Conservation (phyloP, 2,329 filamentous ascomycete species). For the Alternaria sp. region DNA sequence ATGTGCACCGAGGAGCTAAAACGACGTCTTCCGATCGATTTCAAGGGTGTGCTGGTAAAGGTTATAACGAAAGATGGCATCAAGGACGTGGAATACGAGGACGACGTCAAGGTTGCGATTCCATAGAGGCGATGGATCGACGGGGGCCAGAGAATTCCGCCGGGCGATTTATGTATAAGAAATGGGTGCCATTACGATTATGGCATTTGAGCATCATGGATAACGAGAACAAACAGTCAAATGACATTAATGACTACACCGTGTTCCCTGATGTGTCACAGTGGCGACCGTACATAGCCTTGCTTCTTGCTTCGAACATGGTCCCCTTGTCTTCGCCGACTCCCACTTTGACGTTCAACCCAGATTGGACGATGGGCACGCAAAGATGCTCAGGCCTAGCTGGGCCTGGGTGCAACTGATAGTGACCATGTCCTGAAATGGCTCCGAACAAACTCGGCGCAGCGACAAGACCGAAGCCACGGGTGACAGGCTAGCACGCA, state of each 20-base stretch:
- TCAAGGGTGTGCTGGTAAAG: conserved; percentile 96
- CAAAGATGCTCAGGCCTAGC: not conserved
- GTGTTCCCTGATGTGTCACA: not conserved
- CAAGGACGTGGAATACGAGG: conserved; percentile 82
- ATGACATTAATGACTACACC: conserved; percentile 1
- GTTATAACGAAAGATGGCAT: conserved; percentile 95
- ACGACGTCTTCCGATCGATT: conserved; percentile 95
- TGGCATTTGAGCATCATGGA: conserved; percentile 12
- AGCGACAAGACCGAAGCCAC: not conserved
- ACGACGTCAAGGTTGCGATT: conserved; percentile 74
- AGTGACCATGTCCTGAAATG: not conserved
- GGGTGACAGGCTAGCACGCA: not conserved
- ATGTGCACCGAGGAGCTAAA: conserved; percentile 98
- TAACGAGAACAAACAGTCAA: conserved; percentile 3
- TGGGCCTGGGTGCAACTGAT: not conserved
- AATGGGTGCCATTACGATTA: conserved; percentile 14
- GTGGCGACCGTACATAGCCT: not conserved
- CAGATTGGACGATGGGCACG: not conserved
- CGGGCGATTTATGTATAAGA: conserved; percentile 12
- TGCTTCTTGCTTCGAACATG: not conserved
- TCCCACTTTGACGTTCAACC: not conserved
- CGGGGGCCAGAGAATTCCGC: conserved; percentile 9
- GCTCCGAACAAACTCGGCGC: not conserved
- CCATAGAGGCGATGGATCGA: conserved; percentile 55
- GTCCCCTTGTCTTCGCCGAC: not conserved